Evolutionary conservation across 805 yeast species (phyloP).

Genomic region (Candida ipomoeae): DNA sequence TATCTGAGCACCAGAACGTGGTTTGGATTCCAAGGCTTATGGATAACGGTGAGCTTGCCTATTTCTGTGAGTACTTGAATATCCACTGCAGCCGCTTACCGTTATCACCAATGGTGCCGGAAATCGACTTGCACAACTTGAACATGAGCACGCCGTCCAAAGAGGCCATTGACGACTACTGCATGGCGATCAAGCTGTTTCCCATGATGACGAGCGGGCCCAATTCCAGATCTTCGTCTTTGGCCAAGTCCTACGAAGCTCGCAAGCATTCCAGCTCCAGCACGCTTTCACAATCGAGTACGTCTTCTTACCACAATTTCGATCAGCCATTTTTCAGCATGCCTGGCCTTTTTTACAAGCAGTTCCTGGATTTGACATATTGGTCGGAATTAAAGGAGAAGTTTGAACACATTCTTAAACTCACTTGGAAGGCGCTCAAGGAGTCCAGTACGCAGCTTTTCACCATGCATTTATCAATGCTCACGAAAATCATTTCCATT

Average conservation of each 20-base stretch:
- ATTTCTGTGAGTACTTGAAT: conserved; percentile 57
- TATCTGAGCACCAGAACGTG: conserved; percentile 19
- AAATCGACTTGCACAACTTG: conserved; percentile 16
- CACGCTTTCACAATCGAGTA: conserved; percentile 25
- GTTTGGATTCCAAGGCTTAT: conserved; percentile 63
- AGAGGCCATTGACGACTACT: conserved; percentile 20
- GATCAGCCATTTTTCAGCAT: conserved; percentile 38
- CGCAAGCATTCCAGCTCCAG: conserved; percentile 40
- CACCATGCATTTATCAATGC: conserved; percentile 47
- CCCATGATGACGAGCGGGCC: background rate
- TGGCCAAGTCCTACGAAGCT: conserved; percentile 23
- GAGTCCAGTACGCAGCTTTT: conserved; percentile 51
- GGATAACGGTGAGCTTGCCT: conserved; percentile 50
- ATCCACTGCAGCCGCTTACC: conserved; percentile 60
- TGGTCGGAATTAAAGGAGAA: conserved; percentile 57
- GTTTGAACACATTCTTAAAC: conserved; percentile 44
- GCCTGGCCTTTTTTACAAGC: conserved; percentile 50
- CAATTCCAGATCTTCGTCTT: conserved; percentile 10
- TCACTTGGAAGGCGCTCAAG: conserved; percentile 47
- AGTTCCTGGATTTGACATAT: conserved; percentile 52
- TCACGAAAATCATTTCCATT: conserved; percentile 49
- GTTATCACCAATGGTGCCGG: conserved; percentile 25
- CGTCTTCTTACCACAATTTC: conserved; percentile 39
- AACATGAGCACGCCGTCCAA: conserved; percentile 26
- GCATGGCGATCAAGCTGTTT: conserved; percentile 13